Conservation (phyloP, 129 eudicot genomes). For the Glebionis coronaria region DNA sequence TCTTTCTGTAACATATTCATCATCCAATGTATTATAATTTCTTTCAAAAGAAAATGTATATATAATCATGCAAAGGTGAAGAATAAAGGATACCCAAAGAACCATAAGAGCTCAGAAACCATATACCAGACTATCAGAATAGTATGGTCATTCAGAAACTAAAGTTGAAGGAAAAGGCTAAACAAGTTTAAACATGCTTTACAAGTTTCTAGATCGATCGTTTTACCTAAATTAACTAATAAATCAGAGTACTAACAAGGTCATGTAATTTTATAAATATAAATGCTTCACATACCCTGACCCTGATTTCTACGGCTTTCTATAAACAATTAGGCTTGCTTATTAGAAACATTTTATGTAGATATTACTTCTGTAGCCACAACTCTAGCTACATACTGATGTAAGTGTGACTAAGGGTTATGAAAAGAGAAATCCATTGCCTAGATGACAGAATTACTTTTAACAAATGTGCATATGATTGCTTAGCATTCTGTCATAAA, state of each 20-base stretch:
- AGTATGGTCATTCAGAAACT: too few species aligned
- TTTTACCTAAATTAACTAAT: too few species aligned
- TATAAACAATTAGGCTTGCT: neutral
- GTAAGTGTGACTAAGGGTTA: neutral
- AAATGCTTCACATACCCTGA: neutral
- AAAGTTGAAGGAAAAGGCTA: too few species aligned
- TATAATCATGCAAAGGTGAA: constrained; percentile 11
- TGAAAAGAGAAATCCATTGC: constrained; percentile 1
- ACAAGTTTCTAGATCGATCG: too few species aligned
- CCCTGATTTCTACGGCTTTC: neutral
- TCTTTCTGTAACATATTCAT: constrained; percentile 70
- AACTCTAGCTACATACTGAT: neutral
- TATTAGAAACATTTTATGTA: neutral
- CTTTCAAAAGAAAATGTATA: too few species aligned
- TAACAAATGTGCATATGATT: neutral
- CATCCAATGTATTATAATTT: too few species aligned
- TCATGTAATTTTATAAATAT: neutral
- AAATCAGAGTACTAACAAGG: neutral
- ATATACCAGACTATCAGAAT: too few species aligned
- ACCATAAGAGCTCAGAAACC: too few species aligned
- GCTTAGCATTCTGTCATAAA: neutral
- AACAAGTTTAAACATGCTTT: too few species aligned
- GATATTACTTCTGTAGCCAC: neutral
- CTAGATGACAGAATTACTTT: neutral
- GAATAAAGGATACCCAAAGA: too few species aligned